Conservation (phyloP, 768 basidiomycete genomes). For the Hygrophoropsis aurantiaca region DNA sequence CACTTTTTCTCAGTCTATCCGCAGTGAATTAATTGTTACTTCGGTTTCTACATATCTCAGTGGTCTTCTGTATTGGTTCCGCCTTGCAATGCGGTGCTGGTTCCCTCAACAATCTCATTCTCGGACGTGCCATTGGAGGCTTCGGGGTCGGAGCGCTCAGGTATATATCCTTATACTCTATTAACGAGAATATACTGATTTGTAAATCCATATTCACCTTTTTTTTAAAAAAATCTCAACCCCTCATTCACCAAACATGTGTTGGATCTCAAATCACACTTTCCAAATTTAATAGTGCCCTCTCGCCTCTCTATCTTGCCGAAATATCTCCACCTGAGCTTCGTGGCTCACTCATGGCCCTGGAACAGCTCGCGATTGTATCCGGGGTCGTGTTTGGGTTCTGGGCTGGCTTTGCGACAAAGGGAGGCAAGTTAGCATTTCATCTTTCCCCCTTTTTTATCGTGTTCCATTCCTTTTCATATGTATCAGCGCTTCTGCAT, state of each 20-base stretch:
- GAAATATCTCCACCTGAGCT: conserved; percentile 83
- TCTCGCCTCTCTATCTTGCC: conserved; percentile 81
- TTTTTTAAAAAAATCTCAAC: no score
- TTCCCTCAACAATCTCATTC: conserved; percentile 53
- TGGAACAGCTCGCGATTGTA: conserved; percentile 82
- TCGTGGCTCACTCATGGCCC: conserved; percentile 73
- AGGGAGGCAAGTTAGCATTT: conserved; percentile 46
- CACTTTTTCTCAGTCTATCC: not conserved
- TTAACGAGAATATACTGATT: no score
- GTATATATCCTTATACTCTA: conserved; percentile 32
- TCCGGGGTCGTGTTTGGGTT: conserved; percentile 81
- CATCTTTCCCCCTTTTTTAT: no score
- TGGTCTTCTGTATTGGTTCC: conserved; percentile 72
- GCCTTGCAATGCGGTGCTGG: conserved; percentile 64
- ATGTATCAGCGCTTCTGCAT: no score
- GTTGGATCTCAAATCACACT: conserved; percentile 3
- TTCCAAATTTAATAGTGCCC: no score
- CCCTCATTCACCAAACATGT: no score
- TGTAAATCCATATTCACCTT: no score
- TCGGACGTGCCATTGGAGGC: conserved; percentile 76
- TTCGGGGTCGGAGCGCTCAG: conserved; percentile 78
- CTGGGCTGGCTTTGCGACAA: conserved; percentile 78
- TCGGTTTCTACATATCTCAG: conserved; percentile 29
- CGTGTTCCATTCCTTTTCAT: no score
- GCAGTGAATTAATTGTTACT: not conserved